phyloP scores from a whole-genome alignment of 2,329 filamentous ascomycete genomes.

The Chrysoporthe austroafricana region DNA sequence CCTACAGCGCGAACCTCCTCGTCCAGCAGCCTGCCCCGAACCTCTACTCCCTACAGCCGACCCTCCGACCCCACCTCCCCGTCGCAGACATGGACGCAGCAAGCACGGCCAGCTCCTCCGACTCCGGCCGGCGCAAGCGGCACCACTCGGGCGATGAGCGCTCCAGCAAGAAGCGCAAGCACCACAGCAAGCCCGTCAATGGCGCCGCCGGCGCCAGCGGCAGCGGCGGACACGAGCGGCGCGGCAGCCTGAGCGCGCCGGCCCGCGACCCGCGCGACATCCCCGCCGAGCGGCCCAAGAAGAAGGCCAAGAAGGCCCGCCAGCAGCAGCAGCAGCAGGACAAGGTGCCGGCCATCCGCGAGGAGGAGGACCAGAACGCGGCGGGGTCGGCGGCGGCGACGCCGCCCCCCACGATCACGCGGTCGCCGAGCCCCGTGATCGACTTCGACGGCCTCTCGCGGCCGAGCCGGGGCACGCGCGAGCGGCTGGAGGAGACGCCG shows the following conservation, averaged over 20 bases:
- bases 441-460: constrained; percentile 66
- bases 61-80: not conserved
- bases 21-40: too few species aligned
- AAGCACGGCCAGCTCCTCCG: constrained; percentile 25
- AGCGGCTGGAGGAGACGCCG: constrained; percentile 60
- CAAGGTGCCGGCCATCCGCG: constrained; percentile 25
- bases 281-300: constrained; percentile 47
- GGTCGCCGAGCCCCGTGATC: constrained; percentile 60
- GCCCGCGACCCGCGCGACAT: constrained; percentile 65
- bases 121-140: constrained; percentile 22
- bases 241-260: constrained; percentile 62
- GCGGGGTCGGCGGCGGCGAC: constrained; percentile 25
- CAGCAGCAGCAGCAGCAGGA: constrained; percentile 15
- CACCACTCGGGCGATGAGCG: constrained; percentile 20
- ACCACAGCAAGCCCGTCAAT: constrained; percentile 30
- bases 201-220: constrained; percentile 29
- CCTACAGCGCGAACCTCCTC: not conserved
- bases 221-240: constrained; percentile 40
- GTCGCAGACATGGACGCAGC: constrained; percentile 23
- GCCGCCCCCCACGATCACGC: constrained; percentile 34
- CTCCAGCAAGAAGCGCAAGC: constrained; percentile 32
- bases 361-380: constrained; percentile 31
- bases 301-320: constrained; percentile 23
- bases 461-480: constrained; percentile 66
- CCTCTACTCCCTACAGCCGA: not conserved